Evolutionary conservation across 345 rosid species (phyloP), one percentile per base, ranked within the genome.

Genomic region (Crucihimalaya himalaica): DNA sequence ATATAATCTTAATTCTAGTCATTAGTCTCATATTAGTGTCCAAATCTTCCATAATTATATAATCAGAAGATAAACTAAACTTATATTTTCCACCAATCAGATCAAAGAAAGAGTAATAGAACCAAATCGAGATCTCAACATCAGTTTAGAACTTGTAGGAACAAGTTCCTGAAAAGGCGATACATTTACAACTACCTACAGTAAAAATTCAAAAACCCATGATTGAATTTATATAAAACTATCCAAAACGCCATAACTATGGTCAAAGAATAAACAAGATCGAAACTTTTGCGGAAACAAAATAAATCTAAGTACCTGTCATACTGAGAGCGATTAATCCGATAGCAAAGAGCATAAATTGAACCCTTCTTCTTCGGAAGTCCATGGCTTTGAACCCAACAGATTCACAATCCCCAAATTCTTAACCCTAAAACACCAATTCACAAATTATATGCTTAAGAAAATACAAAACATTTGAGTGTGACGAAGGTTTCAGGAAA

Each of bases 301-400:
- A 37, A 20, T 35, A 35, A 9, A 40, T 8, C 47, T 6, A 63
- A 63, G 68, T 81, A 90, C 98, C 96, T 50, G 90, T 77, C 74
- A 89, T 73, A 61, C 98, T 87, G 55, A 93, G 97, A 63, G 71
- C 74, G 66, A 87, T 35, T 78, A 89, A 51, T 55, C 91, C 97
- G 52, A 66, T 79, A 40, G 84, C 69, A 71, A 80, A 32, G 79
- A 85, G 55, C 5, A 88, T 72, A 71, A 91, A 43, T 56, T 66
- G 89, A 28, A 87, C 70, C 58, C 90, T 79, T 73, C 72, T 80
- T 42, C 63, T 82, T 63, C 81, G 79, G 59, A 94, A 68, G 84
- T 88, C 92, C 90, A 93, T 91, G 54, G 58, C 47, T 35, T 35
- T 10, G 39, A 35, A 3, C 40, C 40, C 10, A 32, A 10, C 10